These are phyloP conservation scores for Candolleomyces eurysporus DNA, from an alignment of 768 basidiomycete species.

Conservation along the genomic window DNA sequence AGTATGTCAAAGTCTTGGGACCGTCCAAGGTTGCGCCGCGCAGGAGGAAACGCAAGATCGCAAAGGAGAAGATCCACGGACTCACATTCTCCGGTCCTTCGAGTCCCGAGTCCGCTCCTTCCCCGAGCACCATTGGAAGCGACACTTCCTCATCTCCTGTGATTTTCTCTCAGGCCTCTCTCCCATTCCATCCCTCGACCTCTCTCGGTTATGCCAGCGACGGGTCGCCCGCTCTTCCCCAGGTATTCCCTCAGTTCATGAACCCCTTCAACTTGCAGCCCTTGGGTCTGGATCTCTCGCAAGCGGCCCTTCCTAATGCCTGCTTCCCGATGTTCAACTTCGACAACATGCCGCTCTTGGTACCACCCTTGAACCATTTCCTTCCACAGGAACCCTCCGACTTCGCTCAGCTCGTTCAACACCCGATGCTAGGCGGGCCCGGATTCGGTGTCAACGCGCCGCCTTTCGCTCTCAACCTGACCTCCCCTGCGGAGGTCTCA, in stretches of 20 bases:
- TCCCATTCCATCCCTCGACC: constrained; percentile 32
- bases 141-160: not conserved
- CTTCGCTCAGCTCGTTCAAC: not conserved
- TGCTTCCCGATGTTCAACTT: not conserved
- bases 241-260: too few species aligned
- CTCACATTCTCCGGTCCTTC: not conserved
- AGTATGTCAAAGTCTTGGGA: constrained; percentile 28
- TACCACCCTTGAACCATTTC: not conserved
- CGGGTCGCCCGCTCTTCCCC: too few species aligned
- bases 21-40: constrained; percentile 35
- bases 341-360: not conserved
- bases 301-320: not conserved
- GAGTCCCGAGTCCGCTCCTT: not conserved
- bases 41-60: constrained; percentile 27
- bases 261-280: too few species aligned
- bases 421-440: not conserved
- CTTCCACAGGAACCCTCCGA: not conserved
- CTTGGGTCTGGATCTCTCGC: too few species aligned
- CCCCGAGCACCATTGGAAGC: constrained; percentile 3
- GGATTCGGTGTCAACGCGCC: not conserved
- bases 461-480: not conserved
- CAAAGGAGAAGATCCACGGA: constrained; percentile 1
- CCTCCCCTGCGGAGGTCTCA: not conserved
- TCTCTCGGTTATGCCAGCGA: constrained; percentile 18
- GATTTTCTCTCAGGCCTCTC: not conserved